Base-by-base conservation (phyloP, 2,329 filamentous ascomycete species). In the Ophiostoma pallidulum region DNA sequence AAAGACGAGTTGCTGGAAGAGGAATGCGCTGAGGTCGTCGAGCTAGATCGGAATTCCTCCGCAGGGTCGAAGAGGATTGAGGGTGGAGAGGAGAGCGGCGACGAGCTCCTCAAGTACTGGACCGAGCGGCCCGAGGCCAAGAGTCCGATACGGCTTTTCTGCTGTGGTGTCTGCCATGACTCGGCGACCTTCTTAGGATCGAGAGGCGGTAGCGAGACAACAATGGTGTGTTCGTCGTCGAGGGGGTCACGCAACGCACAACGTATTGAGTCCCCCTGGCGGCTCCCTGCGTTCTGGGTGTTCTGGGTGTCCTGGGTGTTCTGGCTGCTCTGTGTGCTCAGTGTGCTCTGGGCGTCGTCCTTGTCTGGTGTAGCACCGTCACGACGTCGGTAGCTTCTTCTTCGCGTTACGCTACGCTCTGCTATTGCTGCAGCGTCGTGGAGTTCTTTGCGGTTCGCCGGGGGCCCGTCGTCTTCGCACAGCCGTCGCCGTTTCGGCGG, bases 71-170 rank as follows among this genome's bases (percentile, higher is more conserved):
- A 77, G 9, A 74, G 62, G 18, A 67, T 58, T 0, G 71, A 69
- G 1, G 75, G 75, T 0, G 76, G 76, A 1, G 76, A 79, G 0
- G 76, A 79, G 12, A 79, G 63, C 0, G 76, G 76, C 1, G 76
- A 78, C 0, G 75, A 78, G 59, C 65, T 69, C 1, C 6, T 47
- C 7, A 54, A 43, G 8, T 54, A 51, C 8, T 57, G 56, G 12
- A 56, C 51, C 6, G 48, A 42, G 10, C 51, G 29, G 20, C 48
- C 51, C 3, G 50, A 45, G 35, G 47, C 57, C 40, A 51, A 58
- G 36, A 58, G 38, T 16, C 22, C 19, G 24, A 29, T 22, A 8
- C n/a, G 33, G 29, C 40, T 36, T 16, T 19, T 22, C 61, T 7
- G 55, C 61, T 19, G 40, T 56, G 18, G 47, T 45, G 45, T 43